Evolutionary conservation across 352 stramenopile species (phyloP).

Genomic region (Pythium brachiatum): DNA sequence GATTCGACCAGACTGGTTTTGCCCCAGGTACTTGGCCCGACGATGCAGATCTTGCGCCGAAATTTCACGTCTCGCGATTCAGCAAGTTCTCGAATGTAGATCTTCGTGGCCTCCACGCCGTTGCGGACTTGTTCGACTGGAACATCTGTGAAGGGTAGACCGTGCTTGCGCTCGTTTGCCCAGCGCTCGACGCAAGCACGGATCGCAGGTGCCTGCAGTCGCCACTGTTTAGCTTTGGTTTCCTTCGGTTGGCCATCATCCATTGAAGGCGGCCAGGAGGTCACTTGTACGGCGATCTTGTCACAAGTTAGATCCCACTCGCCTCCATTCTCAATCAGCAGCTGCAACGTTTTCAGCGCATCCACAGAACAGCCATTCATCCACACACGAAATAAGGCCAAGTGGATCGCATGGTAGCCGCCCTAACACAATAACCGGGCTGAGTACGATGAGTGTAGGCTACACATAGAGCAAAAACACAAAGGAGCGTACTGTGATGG

Average conservation of each 20-base stretch:
- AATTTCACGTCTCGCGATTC: not conserved
- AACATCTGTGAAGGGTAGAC: not conserved
- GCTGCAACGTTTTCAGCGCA: too few species aligned
- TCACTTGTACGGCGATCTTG: not conserved
- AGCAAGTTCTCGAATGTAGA: not conserved
- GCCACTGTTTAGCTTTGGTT: too few species aligned
- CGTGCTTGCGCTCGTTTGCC: not conserved
- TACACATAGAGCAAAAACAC: too few species aligned
- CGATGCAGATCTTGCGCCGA: constrained; percentile 26
- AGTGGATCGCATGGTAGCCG: too few species aligned
- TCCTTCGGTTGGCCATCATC: too few species aligned
- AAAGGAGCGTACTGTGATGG: too few species aligned
- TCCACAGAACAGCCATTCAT: too few species aligned
- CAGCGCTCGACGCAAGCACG: not conserved
- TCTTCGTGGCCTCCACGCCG: not conserved
- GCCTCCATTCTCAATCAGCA: constrained; percentile 1
- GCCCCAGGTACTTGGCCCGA: constrained; percentile 25
- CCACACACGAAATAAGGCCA: too few species aligned
- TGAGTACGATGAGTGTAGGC: too few species aligned
- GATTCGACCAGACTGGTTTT: constrained; percentile 36
- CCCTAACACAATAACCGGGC: too few species aligned
- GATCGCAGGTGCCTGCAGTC: not conserved
- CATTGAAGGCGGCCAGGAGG: too few species aligned
- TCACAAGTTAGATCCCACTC: constrained; percentile 10
- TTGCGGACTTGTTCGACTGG: not conserved